Conservation (phyloP, 2,329 filamentous ascomycete genomes). For the Aureobasidium sp. region DNA sequence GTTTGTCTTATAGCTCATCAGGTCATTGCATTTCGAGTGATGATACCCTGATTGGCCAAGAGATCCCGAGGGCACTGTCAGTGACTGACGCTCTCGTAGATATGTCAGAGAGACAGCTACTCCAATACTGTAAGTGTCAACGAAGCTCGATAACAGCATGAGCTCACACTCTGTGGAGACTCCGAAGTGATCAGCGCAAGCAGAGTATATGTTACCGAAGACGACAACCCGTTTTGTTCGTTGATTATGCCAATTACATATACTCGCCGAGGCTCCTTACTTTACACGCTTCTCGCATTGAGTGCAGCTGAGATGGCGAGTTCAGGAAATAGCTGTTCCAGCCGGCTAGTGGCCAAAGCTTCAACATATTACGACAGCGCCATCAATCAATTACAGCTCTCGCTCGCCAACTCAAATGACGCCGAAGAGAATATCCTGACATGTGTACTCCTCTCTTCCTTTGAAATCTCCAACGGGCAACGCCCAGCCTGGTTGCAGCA, state of each 20-base stretch:
- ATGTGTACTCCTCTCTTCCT: background rate
- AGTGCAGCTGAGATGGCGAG: slow-evolving; percentile 4
- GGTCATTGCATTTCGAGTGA: background rate
- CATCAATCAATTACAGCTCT: background rate
- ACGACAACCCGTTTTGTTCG: background rate
- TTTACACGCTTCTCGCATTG: background rate
- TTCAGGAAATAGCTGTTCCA: background rate
- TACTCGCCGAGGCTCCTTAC: background rate
- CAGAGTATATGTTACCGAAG: slow-evolving; percentile 1
- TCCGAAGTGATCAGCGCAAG: slow-evolving; percentile 1
- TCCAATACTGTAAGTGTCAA: background rate
- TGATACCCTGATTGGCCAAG: background rate
- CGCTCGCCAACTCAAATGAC: background rate
- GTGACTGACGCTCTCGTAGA: background rate
- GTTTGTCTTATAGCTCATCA: background rate
- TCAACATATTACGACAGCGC: background rate
- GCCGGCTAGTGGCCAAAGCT: background rate
- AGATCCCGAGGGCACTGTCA: background rate
- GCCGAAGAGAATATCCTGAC: slow-evolving; percentile 4
- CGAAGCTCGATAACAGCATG: no score
- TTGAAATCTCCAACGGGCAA: slow-evolving; percentile 1
- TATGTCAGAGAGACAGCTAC: background rate
- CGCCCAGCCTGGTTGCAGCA: slow-evolving; percentile 5
- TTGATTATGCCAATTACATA: slow-evolving; percentile 3
- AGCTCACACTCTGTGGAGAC: background rate